phyloP scores from a whole-genome alignment of 2,329 filamentous ascomycete genomes.

The Cercospora canescens region DNA sequence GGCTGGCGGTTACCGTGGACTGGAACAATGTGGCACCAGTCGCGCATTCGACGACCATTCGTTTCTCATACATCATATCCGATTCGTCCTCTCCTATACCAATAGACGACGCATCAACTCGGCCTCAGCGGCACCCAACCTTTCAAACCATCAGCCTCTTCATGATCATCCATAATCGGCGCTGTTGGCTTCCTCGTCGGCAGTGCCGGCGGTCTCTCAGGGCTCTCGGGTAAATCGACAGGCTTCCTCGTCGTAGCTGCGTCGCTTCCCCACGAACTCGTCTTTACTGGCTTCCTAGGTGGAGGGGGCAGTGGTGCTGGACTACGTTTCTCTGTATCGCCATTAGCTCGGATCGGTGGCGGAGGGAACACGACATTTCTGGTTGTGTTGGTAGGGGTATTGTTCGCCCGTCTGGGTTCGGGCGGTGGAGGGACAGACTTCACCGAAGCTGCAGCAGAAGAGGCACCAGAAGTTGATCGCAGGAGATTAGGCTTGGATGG shows the following conservation, averaged over 20 bases:
- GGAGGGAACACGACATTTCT: conserved; percentile 16
- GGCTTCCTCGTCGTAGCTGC: background rate
- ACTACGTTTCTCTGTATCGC: conserved; percentile 12
- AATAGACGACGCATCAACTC: background rate
- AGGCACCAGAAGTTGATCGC: conserved; percentile 29
- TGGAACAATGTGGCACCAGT: background rate
- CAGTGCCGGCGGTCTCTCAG: conserved; percentile 21
- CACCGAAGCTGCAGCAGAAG: conserved; percentile 19
- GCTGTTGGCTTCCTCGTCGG: conserved; percentile 28
- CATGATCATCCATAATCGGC: conserved; percentile 33
- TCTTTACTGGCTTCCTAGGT: conserved; percentile 21
- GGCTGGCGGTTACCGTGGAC: no score
- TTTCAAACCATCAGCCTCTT: conserved; percentile 27
- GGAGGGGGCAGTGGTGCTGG: conserved; percentile 23
- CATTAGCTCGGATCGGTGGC: conserved; percentile 18
- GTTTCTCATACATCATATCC: background rate
- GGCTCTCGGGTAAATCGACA: conserved; percentile 2
- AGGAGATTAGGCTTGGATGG: conserved; percentile 35
- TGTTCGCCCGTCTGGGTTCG: conserved; percentile 22
- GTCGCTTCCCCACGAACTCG: background rate
- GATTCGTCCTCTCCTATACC: background rate
- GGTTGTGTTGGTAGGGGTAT: conserved; percentile 3
- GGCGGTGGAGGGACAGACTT: conserved; percentile 26
- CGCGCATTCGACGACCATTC: background rate
- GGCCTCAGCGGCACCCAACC: conserved; percentile 36